These are phyloP conservation scores for Coemansia sp. DNA, from an alignment of 192 early-diverging fungal species.

Conservation along the genomic window DNA sequence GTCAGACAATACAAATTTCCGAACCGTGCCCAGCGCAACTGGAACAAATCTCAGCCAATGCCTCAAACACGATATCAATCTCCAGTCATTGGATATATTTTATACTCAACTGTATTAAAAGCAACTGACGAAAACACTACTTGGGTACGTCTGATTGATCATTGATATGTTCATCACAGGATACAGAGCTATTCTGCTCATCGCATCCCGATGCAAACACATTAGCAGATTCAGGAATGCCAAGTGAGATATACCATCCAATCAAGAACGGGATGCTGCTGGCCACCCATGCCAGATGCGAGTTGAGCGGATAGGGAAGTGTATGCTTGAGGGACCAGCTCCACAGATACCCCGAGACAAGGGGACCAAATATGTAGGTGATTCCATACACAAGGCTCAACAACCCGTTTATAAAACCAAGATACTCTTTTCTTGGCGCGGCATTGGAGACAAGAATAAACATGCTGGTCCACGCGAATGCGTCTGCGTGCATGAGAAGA, in stretches of 20 bases:
- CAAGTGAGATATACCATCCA: constrained; percentile 7
- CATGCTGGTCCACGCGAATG: constrained; percentile 6
- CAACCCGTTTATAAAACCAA: constrained; percentile 20
- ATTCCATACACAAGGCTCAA: constrained; percentile 2
- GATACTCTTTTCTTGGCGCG: constrained; percentile 6
- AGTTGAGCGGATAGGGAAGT: too few relatives aligned
- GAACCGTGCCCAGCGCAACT: too few relatives aligned
- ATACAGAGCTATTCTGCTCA: neutral
- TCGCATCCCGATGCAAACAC: constrained; percentile 20
- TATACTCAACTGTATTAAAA: too few relatives aligned
- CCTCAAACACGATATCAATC: too few relatives aligned
- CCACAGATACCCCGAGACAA: constrained; percentile 15
- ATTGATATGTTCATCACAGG: neutral
- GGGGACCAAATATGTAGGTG: constrained; percentile 11
- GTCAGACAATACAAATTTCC: too few relatives aligned
- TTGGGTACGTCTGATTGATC: too few relatives aligned
- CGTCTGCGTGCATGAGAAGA: constrained; percentile 27
- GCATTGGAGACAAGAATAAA: constrained; percentile 11
- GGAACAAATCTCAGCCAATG: too few relatives aligned
- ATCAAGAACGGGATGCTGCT: constrained; percentile 13
- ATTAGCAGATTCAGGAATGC: constrained; percentile 35
- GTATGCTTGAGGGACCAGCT: too few relatives aligned
- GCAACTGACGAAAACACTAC: too few relatives aligned
- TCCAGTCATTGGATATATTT: too few relatives aligned
- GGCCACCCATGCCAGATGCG: constrained; percentile 43